Base-by-base conservation (phyloP, 2,329 filamentous ascomycete species). In the Pyrenochaeta sp. region DNA sequence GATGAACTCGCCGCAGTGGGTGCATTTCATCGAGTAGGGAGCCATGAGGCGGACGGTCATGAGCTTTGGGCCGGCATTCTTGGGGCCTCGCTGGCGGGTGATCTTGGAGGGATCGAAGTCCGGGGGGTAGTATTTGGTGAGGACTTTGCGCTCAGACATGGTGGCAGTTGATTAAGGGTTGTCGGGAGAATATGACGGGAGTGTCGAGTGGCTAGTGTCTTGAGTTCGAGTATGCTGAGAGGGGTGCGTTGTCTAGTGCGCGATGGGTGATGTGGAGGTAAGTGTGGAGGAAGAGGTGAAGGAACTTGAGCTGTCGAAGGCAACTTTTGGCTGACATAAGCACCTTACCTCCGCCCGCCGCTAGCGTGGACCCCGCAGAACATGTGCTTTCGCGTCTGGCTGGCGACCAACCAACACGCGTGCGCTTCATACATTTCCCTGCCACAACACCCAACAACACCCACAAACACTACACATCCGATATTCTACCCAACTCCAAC, bases 41-140 rank as follows among this genome's bases (percentile, higher is more conserved):
- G 89, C 87, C 90, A 96, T 96, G 22, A 97, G 79, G 30, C 92
- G 87, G 39, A 97, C 91, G 0, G 87, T 90, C 64, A 95, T 90
- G 7, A 90, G 81, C 59, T 90, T 90, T 0, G 90, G 89, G 0
- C 90, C 92, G 6, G 82, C 81, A 42, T 84, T 77, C 68, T 92
- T 92, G 7, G 85, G 83, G 19, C 77, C 86, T 50, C 84, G 85
- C 30, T 81, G 81, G 13, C 89, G 85, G 18, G 81, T 80, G 73
- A 97, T 65, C 62, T 88, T 86, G 18, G 85, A 85, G 9, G 93
- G 93, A 72, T 99, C 94, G 73, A 97, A 99, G 71, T 97, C 90
- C 3, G 86, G 77, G 73, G 88, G 73, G 58, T 85, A 85, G 74
- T 82, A 82, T 67, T 84, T 83, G 49, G 73, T 77, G 49, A 91